Conservation (phyloP, 345 rosid species). For the Citrus unshiu region DNA sequence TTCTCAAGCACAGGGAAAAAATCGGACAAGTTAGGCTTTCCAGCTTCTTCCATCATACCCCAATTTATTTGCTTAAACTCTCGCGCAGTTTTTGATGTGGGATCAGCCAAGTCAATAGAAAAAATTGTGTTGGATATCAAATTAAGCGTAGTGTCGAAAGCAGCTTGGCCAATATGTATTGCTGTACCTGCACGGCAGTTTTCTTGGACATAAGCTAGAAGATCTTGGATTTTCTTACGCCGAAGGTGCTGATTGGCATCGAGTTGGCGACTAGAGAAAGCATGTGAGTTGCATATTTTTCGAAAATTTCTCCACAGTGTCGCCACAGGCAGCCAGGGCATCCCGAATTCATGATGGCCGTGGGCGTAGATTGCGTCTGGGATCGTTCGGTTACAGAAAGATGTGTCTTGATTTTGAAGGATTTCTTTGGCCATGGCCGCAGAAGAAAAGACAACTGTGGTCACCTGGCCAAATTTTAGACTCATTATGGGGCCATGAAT, state of each 20-base stretch:
- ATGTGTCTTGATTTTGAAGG: slow-evolving; percentile 26
- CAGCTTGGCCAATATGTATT: slow-evolving; percentile 25
- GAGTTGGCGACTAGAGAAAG: slow-evolving; percentile 21
- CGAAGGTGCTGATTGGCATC: slow-evolving; percentile 21
- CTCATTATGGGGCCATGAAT: slow-evolving; percentile 38
- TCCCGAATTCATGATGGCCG: not conserved
- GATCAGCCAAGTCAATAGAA: slow-evolving; percentile 26
- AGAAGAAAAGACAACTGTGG: slow-evolving; percentile 31
- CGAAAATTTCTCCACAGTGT: slow-evolving; percentile 22
- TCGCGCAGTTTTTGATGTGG: slow-evolving; percentile 1
- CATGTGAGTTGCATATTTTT: slow-evolving; percentile 22
- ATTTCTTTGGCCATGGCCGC: slow-evolving; percentile 22
- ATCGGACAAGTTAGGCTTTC: slow-evolving; percentile 33
- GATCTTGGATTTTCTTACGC: slow-evolving; percentile 19
- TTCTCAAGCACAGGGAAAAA: slow-evolving; percentile 26
- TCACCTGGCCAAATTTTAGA: slow-evolving; percentile 29
- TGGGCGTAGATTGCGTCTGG: not conserved
- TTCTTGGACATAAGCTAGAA: slow-evolving; percentile 13
- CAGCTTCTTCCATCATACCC: slow-evolving; percentile 14
- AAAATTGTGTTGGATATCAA: slow-evolving; percentile 23
- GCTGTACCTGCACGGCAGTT: slow-evolving; percentile 12
- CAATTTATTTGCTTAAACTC: slow-evolving; percentile 19
- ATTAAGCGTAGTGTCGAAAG: slow-evolving; percentile 20
- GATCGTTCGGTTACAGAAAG: slow-evolving; percentile 16
- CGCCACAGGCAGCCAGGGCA: slow-evolving; percentile 15